Conservation (phyloP, 2,329 filamentous ascomycete genomes). For the Dactylellina sp. region DNA sequence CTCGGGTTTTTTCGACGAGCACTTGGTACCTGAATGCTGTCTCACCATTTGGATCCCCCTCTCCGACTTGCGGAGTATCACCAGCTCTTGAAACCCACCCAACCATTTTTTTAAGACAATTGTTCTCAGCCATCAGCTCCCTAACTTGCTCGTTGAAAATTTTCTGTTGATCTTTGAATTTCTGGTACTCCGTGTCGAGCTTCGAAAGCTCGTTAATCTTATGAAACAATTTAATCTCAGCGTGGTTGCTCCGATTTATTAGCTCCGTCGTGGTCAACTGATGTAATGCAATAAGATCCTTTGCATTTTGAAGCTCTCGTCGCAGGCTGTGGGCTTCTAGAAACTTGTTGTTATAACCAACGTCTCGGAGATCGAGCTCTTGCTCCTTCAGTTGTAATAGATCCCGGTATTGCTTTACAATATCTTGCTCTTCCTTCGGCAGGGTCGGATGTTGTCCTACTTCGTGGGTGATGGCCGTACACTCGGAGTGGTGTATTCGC, state of each 20-base stretch:
- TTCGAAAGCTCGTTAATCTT: background rate
- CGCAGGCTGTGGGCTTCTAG: background rate
- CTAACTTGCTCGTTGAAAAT: background rate
- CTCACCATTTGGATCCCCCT: background rate
- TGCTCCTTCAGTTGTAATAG: background rate
- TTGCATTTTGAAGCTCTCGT: constrained; percentile 7
- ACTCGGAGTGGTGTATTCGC: constrained; percentile 10
- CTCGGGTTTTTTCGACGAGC: constrained; percentile 2
- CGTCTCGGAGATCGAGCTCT: background rate
- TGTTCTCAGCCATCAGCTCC: background rate
- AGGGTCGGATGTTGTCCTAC: background rate
- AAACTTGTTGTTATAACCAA: background rate
- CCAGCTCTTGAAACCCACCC: constrained; percentile 11
- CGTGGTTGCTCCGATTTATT: constrained; percentile 18
- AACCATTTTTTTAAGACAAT: background rate
- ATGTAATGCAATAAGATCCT: constrained; percentile 11
- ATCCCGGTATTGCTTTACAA: background rate
- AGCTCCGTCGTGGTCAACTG: constrained; percentile 25
- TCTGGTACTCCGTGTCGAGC: background rate
- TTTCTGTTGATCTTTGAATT: background rate
- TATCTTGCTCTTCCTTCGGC: background rate
- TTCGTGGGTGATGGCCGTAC: background rate
- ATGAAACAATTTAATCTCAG: background rate
- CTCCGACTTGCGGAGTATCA: background rate
- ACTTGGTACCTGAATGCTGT: constrained; percentile 1